A percentile compares a stretch with the other conserved stretches of the same genome.
phyloP scores from a whole-genome alignment of 306 rosid species.

The Luffa acutangula region DNA sequence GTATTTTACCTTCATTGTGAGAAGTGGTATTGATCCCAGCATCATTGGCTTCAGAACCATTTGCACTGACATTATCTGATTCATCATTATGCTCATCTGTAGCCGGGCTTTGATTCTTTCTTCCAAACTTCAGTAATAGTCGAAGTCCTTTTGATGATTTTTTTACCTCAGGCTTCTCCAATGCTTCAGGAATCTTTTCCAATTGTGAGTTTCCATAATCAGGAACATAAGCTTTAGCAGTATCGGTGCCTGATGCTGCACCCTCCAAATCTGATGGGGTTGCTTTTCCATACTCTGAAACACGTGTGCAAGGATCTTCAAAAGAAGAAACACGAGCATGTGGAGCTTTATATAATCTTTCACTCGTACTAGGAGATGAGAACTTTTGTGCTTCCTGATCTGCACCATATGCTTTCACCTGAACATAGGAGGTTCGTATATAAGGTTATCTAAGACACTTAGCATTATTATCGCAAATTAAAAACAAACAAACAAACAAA shows the following conservation, averaged over 20 bases:
- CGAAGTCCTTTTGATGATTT: conserved; percentile 72
- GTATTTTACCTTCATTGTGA: conserved; percentile 60
- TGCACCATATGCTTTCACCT: conserved; percentile 31
- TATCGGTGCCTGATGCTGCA: conserved; percentile 28
- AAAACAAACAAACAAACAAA: neutral
- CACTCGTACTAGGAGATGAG: conserved; percentile 19
- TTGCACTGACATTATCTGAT: conserved; percentile 41
- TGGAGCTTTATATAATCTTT: conserved; percentile 51
- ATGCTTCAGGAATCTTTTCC: conserved; percentile 77
- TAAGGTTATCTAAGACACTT: neutral
- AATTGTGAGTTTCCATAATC: conserved; percentile 48
- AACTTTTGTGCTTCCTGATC: conserved; percentile 38
- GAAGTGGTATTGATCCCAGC: conserved; percentile 29
- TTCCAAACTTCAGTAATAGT: conserved; percentile 73
- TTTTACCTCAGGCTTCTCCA: conserved; percentile 64
- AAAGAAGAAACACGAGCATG: conserved; percentile 70
- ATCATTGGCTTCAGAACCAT: conserved; percentile 56
- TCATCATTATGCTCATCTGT: conserved; percentile 41
- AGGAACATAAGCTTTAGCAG: conserved; percentile 40
- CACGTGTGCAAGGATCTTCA: conserved; percentile 66
- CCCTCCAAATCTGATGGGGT: conserved; percentile 36
- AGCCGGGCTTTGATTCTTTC: conserved; percentile 65
- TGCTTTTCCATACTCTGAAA: conserved; percentile 57
- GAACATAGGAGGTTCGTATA: neutral
- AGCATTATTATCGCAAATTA: neutral